phyloP scores from a whole-genome alignment of 2,329 filamentous ascomycete genomes.

The Cercospora sp. region DNA sequence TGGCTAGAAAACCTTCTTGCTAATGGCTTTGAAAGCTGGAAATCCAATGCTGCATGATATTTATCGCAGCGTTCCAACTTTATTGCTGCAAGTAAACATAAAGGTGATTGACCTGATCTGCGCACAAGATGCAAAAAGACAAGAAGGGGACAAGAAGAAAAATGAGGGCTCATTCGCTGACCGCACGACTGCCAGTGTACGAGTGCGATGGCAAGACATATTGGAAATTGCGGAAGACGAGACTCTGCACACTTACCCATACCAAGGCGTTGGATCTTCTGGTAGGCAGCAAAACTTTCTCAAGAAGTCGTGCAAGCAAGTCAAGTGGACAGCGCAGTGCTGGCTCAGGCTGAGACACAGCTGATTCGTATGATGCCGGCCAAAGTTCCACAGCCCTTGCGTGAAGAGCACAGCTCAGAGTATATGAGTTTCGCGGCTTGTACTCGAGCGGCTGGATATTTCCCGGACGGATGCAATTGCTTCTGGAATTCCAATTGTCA shows the following conservation, averaged over 20 bases:
- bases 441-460: background rate
- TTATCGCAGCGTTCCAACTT: no score
- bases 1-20: background rate
- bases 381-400: background rate
- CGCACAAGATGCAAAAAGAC: no score
- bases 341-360: background rate
- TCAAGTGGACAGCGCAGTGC: background rate
- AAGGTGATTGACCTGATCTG: no score
- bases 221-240: background rate
- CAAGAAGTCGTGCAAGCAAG: background rate
- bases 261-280: background rate
- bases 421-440: background rate
- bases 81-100: no score
- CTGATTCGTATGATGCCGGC: background rate
- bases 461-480: background rate
- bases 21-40: background rate
- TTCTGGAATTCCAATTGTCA: background rate
- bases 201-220: background rate
- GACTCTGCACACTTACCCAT: background rate
- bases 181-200: no score
- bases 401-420: background rate
- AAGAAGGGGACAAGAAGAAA: no score
- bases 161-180: no score
- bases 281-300: background rate
- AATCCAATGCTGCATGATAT: background rate